phyloP scores from a whole-genome alignment of 1,284 basidiomycete genomes.

The Cryptococcus depauperatus region DNA sequence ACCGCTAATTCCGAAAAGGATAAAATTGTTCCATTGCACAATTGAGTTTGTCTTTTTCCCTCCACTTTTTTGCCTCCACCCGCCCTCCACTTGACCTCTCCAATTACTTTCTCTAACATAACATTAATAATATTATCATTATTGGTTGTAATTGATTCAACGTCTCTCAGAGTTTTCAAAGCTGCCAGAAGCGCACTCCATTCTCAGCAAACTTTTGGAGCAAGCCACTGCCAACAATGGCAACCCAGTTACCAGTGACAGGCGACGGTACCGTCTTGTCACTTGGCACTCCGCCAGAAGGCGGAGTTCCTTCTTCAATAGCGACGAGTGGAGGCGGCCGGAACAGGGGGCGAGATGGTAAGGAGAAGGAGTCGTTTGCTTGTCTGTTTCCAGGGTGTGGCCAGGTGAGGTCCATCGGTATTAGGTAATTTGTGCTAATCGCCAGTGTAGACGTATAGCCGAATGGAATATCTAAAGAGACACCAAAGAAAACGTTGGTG shows the following conservation, averaged over 20 bases:
- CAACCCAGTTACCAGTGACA: slow-evolving; percentile 8
- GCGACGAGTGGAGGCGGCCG: slow-evolving; percentile 8
- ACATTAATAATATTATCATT: too few relatives aligned
- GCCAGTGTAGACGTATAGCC: slow-evolving; percentile 35
- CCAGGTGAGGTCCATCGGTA: slow-evolving; percentile 22
- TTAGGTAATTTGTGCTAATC: slow-evolving; percentile 2
- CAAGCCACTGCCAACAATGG: slow-evolving; percentile 2
- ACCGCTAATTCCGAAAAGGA: neutral
- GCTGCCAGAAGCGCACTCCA: neutral
- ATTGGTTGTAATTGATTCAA: too few relatives aligned
- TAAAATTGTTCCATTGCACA: neutral
- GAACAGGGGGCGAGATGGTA: slow-evolving; percentile 22
- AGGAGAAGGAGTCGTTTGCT: slow-evolving; percentile 40
- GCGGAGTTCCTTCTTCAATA: neutral
- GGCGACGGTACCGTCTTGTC: neutral
- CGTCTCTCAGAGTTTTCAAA: neutral
- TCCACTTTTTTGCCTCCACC: slow-evolving; percentile 8
- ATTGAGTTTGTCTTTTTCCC: slow-evolving; percentile 1
- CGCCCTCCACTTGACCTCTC: slow-evolving; percentile 2
- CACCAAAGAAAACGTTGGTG: slow-evolving; percentile 46
- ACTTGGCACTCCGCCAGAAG: neutral
- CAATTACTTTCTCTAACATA: neutral
- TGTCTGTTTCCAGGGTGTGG: slow-evolving; percentile 40
- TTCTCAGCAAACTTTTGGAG: neutral
- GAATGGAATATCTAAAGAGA: slow-evolving; percentile 45